These are phyloP conservation scores for Leersia perrieri DNA, from an alignment of 176 grass and related monocot genomes.

Conservation along the genomic window DNA sequence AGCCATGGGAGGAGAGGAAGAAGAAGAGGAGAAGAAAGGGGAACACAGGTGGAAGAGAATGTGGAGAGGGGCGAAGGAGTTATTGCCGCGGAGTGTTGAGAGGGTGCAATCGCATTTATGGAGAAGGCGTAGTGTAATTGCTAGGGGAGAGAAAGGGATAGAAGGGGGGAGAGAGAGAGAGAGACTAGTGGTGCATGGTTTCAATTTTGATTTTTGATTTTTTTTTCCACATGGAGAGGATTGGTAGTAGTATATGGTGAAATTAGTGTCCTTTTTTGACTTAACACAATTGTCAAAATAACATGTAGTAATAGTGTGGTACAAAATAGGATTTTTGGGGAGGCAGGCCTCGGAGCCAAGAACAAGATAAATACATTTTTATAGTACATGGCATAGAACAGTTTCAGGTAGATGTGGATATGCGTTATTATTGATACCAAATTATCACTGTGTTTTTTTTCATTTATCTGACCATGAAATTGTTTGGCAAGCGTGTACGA, in stretches of 20 bases:
- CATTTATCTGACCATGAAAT: background rate
- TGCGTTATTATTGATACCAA: background rate
- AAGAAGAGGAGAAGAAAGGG: conserved; percentile 46
- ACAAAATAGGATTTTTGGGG: background rate
- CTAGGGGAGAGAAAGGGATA: conserved; percentile 19
- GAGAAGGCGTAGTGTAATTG: conserved; percentile 72
- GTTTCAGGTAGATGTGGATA: background rate
- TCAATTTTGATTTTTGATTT: background rate
- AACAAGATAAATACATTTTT: background rate
- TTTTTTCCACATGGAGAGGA: background rate
- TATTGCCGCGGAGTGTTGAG: conserved; percentile 92
- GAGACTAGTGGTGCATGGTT: background rate
- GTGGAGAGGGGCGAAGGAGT: conserved; percentile 72
- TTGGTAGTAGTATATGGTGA: conserved; percentile 14
- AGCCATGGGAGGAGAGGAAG: conserved; percentile 38
- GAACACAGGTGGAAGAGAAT: conserved; percentile 63
- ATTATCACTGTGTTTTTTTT: background rate
- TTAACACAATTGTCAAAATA: background rate
- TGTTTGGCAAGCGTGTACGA: background rate
- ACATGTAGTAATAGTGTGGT: background rate
- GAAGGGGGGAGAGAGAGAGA: conserved; percentile 30
- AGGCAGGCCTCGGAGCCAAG: background rate
- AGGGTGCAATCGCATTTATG: conserved; percentile 99
- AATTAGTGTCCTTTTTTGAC: background rate
- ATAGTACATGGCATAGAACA: background rate